These are phyloP conservation scores for Colletotrichum sp. DNA, from an alignment of 2,329 filamentous ascomycete genomes.

Conservation along the genomic window DNA sequence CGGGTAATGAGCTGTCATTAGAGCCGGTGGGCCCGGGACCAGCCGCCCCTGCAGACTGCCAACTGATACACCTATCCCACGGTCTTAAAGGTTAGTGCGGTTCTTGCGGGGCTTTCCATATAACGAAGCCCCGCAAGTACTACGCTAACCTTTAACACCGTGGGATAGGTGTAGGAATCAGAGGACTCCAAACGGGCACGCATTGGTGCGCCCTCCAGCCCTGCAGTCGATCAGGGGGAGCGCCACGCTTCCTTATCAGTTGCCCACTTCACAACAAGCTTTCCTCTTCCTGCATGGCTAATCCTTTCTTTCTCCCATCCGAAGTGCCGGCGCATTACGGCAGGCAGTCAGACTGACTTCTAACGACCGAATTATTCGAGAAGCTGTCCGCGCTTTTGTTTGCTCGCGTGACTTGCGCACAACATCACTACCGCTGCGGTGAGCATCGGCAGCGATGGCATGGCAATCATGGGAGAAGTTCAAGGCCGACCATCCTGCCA, in stretches of 20 bases:
- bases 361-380: not conserved
- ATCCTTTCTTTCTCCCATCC: not conserved
- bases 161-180: not conserved
- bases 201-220: not conserved
- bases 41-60: constrained; percentile 4
- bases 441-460: constrained; percentile 2
- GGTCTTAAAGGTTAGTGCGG: too few relatives aligned
- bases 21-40: not conserved
- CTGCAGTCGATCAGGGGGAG: constrained; percentile 6
- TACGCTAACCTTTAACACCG: too few relatives aligned
- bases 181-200: not conserved
- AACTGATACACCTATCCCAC: not conserved
- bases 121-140: too few relatives aligned
- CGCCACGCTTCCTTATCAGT: not conserved
- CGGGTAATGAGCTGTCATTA: not conserved
- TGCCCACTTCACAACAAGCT: not conserved
- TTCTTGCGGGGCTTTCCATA: too few relatives aligned
- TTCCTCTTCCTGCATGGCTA: not conserved
- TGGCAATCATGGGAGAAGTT: constrained; percentile 7
- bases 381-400: not conserved
- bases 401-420: constrained; percentile 2
- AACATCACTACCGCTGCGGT: not conserved
- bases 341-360: not conserved
- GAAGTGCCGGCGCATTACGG: not conserved
- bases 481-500: constrained; percentile 2